Evolutionary conservation across 352 stramenopile species (phyloP), one percentile per base, ranked within the genome.

Genomic region (Globisporangium nagaii): DNA sequence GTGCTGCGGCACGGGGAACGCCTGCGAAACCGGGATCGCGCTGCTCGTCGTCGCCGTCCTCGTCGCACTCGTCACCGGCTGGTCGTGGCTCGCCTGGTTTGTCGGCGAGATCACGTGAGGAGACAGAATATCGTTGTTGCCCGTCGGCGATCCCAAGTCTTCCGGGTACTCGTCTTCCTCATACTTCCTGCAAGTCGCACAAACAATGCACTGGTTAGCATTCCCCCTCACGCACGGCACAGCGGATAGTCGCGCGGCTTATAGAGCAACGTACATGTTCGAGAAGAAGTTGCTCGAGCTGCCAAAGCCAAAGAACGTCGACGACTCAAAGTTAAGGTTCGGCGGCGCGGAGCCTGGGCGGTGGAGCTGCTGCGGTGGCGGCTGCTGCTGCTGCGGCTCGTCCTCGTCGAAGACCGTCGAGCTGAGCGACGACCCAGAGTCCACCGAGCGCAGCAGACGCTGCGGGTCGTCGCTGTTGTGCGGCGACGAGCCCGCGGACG

Each of bases 231-330:
- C n/a, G n/a, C n/a, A n/a, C n/a, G n/a, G n/a, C n/a, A n/a, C n/a
- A n/a, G n/a, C n/a, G n/a, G n/a, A n/a, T n/a, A n/a, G n/a, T n/a
- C n/a, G n/a, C n/a, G n/a, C n/a, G n/a, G n/a, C n/a, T n/a, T n/a
- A n/a, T n/a, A n/a, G n/a, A 11, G 7, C 7, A n/a, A 48, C 61
- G 48, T 62, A 66, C 59, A 80, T 75, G 28, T 66, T 61, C 9
- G 62, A 62, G 41, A 84, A 82, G 49, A 82, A 80, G 47, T 79
- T 67, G 31, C 49, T 67, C 11, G 71, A 56, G 37, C 61, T 67
- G 12, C 67, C 66, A 48, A 82, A 82, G 43, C 42, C 8, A 45
- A 85, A 85, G 17, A 82, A 66, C n/a, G 59, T 60, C 10, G 72
- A 70, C 27, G 63, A 57, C 22, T 84, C 73, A 27, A 84, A 84